Evolutionary conservation across 495 filamentous ascomycete species (phyloP).

Genomic region (Penicillium paradoxum): DNA sequence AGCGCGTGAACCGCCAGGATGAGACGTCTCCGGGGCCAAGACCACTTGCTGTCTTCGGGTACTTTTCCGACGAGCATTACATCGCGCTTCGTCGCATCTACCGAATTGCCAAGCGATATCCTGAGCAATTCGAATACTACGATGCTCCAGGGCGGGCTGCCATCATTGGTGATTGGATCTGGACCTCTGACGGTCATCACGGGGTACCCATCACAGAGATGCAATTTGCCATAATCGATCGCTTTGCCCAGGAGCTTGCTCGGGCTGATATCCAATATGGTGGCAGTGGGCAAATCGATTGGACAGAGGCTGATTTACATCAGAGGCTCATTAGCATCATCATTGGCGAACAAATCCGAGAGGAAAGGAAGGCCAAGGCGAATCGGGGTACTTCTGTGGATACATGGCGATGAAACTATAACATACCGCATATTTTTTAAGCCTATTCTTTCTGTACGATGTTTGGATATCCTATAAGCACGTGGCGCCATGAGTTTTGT

Average conservation of each 20-base stretch:
- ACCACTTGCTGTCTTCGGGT: conserved; percentile 34
- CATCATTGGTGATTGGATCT: conserved; percentile 45
- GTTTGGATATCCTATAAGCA: conserved; percentile 9
- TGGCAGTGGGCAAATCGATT: conserved; percentile 39
- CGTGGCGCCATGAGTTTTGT: conserved; percentile 10
- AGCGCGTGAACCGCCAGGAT: conserved; percentile 8
- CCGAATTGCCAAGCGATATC: conserved; percentile 34
- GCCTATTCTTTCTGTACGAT: conserved; percentile 8
- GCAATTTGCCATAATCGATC: conserved; percentile 44
- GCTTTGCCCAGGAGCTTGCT: conserved; percentile 40
- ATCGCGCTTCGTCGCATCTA: conserved; percentile 37
- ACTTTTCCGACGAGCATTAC: conserved; percentile 47
- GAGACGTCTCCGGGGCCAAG: conserved; percentile 13
- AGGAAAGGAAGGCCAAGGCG: conserved; percentile 28
- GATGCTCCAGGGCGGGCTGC: conserved; percentile 33
- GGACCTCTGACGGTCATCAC: conserved; percentile 40
- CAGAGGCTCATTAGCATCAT: conserved; percentile 44
- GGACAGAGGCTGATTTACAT: conserved; percentile 45
- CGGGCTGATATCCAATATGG: conserved; percentile 35
- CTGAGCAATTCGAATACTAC: conserved; percentile 38
- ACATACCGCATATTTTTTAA: neutral
- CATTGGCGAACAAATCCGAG: conserved; percentile 45
- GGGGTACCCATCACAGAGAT: conserved; percentile 43
- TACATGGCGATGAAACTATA: conserved; percentile 27
- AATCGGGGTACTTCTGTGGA: conserved; percentile 25